Evolutionary conservation across 2,329 filamentous ascomycete species (phyloP).

Genomic region (Alternaria arbusti): DNA sequence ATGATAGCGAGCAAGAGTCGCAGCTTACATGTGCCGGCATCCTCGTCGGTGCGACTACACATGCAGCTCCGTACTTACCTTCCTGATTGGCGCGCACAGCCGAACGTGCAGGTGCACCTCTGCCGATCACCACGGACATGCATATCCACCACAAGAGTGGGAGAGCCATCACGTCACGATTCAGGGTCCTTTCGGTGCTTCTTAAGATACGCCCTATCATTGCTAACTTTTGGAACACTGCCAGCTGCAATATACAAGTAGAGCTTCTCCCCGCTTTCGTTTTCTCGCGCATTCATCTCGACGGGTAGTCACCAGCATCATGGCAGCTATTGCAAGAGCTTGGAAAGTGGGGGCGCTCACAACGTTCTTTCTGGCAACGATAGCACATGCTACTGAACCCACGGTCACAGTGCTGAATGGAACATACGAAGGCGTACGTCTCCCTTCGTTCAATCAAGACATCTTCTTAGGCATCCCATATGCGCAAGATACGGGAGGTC

Average conservation of each 20-base stretch:
- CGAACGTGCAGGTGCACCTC: conserved; percentile 5
- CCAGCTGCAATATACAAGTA: conserved; percentile 20
- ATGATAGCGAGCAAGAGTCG: not conserved
- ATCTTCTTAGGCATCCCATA: conserved; percentile 62
- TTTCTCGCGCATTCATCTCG: not conserved
- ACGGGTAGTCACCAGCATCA: conserved; percentile 4
- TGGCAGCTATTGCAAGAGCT: conserved; percentile 20
- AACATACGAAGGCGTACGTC: conserved; percentile 43
- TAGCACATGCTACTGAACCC: conserved; percentile 25
- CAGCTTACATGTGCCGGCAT: not conserved
- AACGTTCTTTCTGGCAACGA: conserved; percentile 17
- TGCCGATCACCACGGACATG: conserved; percentile 9
- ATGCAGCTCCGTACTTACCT: conserved; percentile 9
- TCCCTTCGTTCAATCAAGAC: conserved; percentile 51
- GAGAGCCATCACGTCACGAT: conserved; percentile 11
- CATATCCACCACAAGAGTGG: conserved; percentile 5
- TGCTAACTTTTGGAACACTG: conserved; percentile 4
- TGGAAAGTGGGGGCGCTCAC: conserved; percentile 25
- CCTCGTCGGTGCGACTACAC: not conserved
- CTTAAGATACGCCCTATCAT: not conserved
- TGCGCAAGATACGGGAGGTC: conserved; percentile 61
- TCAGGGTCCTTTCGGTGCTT: conserved; percentile 1
- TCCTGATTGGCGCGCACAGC: conserved; percentile 10
- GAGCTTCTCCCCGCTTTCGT: not conserved
- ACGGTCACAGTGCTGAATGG: conserved; percentile 42